Evolutionary conservation across 139 green algal genomes (phyloP).

Genomic region (Raphidocelis subcapitata): DNA sequence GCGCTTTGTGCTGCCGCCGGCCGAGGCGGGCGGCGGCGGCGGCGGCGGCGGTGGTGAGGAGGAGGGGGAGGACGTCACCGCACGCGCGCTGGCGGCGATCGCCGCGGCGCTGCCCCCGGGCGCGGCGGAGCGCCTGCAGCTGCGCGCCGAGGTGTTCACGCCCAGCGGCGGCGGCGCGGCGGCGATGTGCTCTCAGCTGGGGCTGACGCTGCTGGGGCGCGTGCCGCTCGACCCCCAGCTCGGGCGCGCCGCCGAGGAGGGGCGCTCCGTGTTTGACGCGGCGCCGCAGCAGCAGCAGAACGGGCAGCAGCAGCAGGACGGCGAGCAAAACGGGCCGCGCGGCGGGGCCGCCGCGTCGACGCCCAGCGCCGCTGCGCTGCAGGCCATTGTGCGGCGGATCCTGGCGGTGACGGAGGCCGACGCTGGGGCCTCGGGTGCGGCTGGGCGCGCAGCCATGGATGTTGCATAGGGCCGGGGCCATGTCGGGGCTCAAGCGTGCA

Average conservation of each 20-base stretch:
- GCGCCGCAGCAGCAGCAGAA: slow-evolving; percentile 1
- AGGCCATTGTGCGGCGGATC: slow-evolving; percentile 16
- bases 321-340: not conserved
- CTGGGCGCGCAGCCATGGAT: not conserved
- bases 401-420: slow-evolving; percentile 10
- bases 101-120: too few relatives aligned
- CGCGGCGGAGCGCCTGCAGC: too few relatives aligned
- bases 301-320: not conserved
- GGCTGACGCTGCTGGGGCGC: slow-evolving; percentile 80
- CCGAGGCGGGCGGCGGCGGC: slow-evolving; percentile 7
- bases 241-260: slow-evolving; percentile 69
- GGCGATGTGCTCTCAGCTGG: slow-evolving; percentile 73
- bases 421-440: not conserved
- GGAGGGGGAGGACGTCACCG: slow-evolving; percentile 1
- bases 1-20: slow-evolving; percentile 43
- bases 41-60: not conserved
- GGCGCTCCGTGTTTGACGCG: slow-evolving; percentile 47
- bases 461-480: too few relatives aligned
- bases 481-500: too few relatives aligned
- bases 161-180: slow-evolving; percentile 64
- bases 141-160: slow-evolving; percentile 78
- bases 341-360: not conserved
- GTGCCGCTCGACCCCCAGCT: slow-evolving; percentile 83
- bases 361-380: slow-evolving; percentile 18
- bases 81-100: too few relatives aligned